Percentiles rank a stretch among this genome's conserved stretches.
These are phyloP conservation scores for Cryomyces minteri DNA, from an alignment of 495 filamentous ascomycete species.

Conservation along the genomic window DNA sequence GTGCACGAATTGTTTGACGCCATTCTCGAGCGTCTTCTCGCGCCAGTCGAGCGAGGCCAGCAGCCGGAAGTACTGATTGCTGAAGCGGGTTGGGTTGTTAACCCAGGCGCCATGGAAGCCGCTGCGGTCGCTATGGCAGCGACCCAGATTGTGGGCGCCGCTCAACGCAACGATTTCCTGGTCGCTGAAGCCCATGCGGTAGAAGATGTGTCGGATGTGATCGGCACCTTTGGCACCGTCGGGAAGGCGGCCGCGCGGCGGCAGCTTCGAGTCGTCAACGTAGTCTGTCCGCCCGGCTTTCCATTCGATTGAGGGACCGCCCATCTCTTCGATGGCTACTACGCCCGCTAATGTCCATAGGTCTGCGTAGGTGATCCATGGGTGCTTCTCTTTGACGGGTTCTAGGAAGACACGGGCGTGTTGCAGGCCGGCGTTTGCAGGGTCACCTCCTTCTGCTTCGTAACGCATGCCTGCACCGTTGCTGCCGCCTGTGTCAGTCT, in stretches of 20 bases:
- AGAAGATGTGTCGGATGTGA: constrained; percentile 38
- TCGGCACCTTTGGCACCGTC: constrained; percentile 39
- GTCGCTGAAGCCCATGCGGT: constrained; percentile 47
- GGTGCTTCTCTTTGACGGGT: constrained; percentile 34
- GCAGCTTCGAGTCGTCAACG: constrained; percentile 36
- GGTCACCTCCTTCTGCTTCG: constrained; percentile 43
- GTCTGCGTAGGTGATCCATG: constrained; percentile 46
- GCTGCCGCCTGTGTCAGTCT: constrained; percentile 39
- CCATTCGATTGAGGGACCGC: constrained; percentile 36
- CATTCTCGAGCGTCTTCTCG: constrained; percentile 30
- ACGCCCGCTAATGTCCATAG: constrained; percentile 42
- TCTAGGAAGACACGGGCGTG: constrained; percentile 44
- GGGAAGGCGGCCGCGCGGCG: constrained; percentile 36
- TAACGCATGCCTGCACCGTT: constrained; percentile 50
- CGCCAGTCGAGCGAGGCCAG: constrained; percentile 36
- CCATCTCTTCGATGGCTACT: constrained; percentile 38
- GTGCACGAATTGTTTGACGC: constrained; percentile 38
- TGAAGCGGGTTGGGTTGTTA: constrained; percentile 44
- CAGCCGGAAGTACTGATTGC: constrained; percentile 42
- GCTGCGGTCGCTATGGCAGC: constrained; percentile 40
- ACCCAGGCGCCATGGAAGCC: constrained; percentile 47
- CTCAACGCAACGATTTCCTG: constrained; percentile 42
- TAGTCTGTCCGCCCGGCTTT: constrained; percentile 36
- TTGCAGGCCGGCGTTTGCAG: constrained; percentile 43
- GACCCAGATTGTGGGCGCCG: constrained; percentile 42